Evolutionary conservation across 2,329 filamentous ascomycete genomes (phyloP).

Genomic region (Beauveria pseudobassiana): DNA sequence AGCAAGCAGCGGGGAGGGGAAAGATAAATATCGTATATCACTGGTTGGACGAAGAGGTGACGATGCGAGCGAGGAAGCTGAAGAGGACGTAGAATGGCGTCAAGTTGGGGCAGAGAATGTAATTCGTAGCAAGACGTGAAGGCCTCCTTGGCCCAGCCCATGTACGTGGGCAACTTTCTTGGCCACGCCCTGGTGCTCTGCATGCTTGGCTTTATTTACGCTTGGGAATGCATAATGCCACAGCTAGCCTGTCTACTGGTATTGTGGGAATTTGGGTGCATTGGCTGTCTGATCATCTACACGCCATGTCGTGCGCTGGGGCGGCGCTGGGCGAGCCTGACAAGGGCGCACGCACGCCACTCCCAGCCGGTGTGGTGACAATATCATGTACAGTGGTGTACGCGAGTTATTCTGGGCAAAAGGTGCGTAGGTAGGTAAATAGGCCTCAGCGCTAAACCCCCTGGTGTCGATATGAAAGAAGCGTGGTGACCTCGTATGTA

Average conservation of each 20-base stretch:
- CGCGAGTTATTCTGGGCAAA: background rate
- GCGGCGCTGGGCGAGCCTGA: background rate
- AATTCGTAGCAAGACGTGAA: background rate
- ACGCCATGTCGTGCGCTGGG: background rate
- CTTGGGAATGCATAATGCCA: background rate
- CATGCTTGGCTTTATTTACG: background rate
- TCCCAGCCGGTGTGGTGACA: background rate
- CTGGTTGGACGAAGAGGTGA: background rate
- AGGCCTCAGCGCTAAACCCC: background rate
- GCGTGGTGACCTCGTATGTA: background rate
- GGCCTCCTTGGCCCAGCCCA: background rate
- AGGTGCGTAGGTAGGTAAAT: background rate
- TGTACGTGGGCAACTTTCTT: background rate
- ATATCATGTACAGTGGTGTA: background rate
- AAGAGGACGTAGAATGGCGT: background rate
- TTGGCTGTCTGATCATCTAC: conserved; percentile 1
- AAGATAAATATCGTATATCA: background rate
- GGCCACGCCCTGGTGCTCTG: background rate
- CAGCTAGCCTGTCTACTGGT: background rate
- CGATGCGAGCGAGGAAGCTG: background rate
- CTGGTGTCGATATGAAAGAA: background rate
- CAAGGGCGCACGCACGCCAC: background rate
- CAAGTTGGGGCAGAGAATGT: background rate
- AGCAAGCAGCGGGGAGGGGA: background rate
- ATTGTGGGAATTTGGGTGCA: background rate